Percentiles rank a stretch among this genome's conserved stretches.
Conservation (phyloP, 225 moss, liverwort and hornwort species). For the Antitrichia curtipendula region DNA sequence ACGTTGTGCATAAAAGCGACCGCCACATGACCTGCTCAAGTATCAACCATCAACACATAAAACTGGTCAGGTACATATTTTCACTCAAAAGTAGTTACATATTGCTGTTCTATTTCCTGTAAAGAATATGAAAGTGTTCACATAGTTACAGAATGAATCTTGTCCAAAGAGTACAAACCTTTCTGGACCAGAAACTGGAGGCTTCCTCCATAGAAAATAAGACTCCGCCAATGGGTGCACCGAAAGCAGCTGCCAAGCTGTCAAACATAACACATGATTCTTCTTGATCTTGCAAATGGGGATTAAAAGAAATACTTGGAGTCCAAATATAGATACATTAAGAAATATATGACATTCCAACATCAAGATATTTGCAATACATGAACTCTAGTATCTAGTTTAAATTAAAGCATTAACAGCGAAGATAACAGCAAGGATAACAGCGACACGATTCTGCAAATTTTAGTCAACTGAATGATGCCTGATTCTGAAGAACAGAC, state of each 20-base stretch:
- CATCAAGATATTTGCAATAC: background rate
- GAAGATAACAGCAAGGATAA: background rate
- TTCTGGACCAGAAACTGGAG: constrained; percentile 82
- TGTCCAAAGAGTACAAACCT: constrained; percentile 13
- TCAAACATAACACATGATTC: background rate
- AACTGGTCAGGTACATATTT: background rate
- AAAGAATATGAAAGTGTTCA: background rate
- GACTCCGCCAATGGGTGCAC: constrained; percentile 74
- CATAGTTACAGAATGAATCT: background rate
- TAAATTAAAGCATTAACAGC: background rate
- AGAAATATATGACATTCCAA: background rate
- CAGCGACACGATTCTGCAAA: background rate
- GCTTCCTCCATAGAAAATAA: constrained; percentile 74
- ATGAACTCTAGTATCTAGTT: background rate
- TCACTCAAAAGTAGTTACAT: background rate
- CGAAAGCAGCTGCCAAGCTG: constrained; percentile 80
- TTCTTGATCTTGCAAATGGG: background rate
- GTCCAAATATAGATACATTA: background rate
- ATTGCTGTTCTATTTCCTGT: background rate
- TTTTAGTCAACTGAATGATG: background rate
- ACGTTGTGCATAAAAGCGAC: constrained; percentile 51
- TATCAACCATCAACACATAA: background rate
- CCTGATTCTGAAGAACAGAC: background rate
- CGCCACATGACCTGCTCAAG: constrained; percentile 73
- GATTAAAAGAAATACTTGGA: background rate